Percentiles rank a stretch among this genome's conserved stretches.
Evolutionary conservation across 2,329 filamentous ascomycete species (phyloP).

Genomic region (Dryadomyces sulphureus): DNA sequence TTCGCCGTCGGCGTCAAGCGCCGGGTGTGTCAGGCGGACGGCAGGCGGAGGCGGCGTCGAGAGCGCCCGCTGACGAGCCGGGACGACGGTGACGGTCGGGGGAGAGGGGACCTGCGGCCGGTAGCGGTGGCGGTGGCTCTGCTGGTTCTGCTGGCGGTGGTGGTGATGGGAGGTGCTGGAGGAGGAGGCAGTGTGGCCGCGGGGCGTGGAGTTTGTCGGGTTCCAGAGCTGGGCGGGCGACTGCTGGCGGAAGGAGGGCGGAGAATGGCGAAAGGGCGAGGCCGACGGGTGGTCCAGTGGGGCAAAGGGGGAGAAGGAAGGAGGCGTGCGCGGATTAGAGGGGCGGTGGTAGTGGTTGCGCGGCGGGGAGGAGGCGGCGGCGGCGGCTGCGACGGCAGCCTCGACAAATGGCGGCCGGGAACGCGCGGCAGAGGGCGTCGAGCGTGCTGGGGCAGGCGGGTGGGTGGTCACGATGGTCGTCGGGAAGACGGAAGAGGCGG

Average conservation of each 20-base stretch:
- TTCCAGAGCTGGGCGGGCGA: slow-evolving; percentile 43
- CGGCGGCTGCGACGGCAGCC: too few species aligned
- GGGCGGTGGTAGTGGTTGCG: neutral
- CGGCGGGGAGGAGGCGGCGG: neutral
- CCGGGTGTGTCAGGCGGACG: slow-evolving; percentile 32
- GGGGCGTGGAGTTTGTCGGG: slow-evolving; percentile 43
- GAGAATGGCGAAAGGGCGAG: slow-evolving; percentile 15
- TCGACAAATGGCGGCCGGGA: too few species aligned
- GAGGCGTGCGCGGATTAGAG: neutral
- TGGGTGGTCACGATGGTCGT: slow-evolving; percentile 5
- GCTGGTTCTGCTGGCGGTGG: slow-evolving; percentile 1
- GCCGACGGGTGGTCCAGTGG: slow-evolving; percentile 12
- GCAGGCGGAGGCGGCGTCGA: slow-evolving; percentile 39
- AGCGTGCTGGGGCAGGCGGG: slow-evolving; percentile 4
- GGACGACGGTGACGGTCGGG: slow-evolving; percentile 4
- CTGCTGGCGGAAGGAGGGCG: slow-evolving; percentile 29
- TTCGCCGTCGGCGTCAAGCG: slow-evolving; percentile 20
- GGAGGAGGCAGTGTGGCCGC: slow-evolving; percentile 18
- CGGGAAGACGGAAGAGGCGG: slow-evolving; percentile 10
- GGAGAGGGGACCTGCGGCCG: too few species aligned
- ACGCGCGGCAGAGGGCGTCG: slow-evolving; percentile 1
- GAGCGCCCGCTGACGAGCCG: slow-evolving; percentile 27
- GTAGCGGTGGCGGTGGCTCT: neutral
- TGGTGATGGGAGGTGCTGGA: neutral
- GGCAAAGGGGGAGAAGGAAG: neutral